A percentile compares a stretch with the other conserved stretches of the same genome.
Evolutionary conservation across 345 rosid genomes (phyloP).

Genomic region (Citrus sp.): DNA sequence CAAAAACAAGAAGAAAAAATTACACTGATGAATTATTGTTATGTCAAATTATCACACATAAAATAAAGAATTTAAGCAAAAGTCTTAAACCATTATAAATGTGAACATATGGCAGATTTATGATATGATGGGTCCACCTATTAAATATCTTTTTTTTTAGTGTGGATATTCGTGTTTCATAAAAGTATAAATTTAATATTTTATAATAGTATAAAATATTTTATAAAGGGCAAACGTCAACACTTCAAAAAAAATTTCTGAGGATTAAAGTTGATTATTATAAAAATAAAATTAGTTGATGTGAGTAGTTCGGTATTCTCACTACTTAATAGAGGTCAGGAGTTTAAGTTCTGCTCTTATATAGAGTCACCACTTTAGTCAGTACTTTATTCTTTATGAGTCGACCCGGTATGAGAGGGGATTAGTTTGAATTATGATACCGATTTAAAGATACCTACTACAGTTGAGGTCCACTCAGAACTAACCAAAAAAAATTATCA

Average conservation of each 20-base stretch:
- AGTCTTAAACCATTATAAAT: neutral
- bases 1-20: no score
- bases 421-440: accelerated
- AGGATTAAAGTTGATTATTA: no score
- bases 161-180: no score
- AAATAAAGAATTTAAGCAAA: neutral
- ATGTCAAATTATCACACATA: neutral
- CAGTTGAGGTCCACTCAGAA: accelerated
- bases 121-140: neutral
- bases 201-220: no score
- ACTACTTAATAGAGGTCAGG: accelerated
- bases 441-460: accelerated
- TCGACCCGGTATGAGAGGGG: accelerated
- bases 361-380: accelerated
- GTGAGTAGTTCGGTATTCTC: accelerated
- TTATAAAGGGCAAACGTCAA: no score
- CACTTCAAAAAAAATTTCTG: accelerated
- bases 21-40: neutral
- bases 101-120: neutral
- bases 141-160: no score
- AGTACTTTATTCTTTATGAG: accelerated
- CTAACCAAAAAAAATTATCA: no score
- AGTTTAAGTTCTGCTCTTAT: accelerated
- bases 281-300: no score
- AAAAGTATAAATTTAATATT: no score